These are phyloP conservation scores for Aristolochia contorta DNA, from an alignment of 164 flowering plant genomes.

Conservation along the genomic window DNA sequence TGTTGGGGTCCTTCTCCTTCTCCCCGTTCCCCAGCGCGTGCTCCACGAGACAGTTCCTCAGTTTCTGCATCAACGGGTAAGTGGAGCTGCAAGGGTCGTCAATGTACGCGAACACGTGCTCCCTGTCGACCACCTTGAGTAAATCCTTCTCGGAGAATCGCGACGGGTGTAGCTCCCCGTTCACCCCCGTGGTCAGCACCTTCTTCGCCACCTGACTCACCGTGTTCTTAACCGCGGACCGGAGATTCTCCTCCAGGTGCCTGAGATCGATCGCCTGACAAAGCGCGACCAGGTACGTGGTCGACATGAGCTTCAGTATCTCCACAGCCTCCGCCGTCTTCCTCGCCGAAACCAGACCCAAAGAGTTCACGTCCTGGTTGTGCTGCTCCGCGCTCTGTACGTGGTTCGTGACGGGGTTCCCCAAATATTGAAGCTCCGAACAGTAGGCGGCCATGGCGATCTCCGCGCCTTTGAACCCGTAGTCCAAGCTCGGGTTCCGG, in stretches of 20 bases:
- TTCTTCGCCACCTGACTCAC: slow-evolving; percentile 46
- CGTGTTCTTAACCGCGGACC: slow-evolving; percentile 37
- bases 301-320: slow-evolving; percentile 49
- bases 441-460: slow-evolving; percentile 59
- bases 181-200: slow-evolving; percentile 30
- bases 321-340: slow-evolving; percentile 56
- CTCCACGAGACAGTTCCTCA: slow-evolving; percentile 44
- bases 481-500: slow-evolving; percentile 58
- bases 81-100: slow-evolving; percentile 52
- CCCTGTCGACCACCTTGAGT: slow-evolving; percentile 43
- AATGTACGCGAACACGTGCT: slow-evolving; percentile 36
- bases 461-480: slow-evolving; percentile 54
- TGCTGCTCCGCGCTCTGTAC: slow-evolving; percentile 67
- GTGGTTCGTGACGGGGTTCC: slow-evolving; percentile 60
- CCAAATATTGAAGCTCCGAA: slow-evolving; percentile 55
- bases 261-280: slow-evolving; percentile 61
- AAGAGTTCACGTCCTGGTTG: slow-evolving; percentile 60
- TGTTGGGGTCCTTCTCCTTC: slow-evolving; percentile 20
- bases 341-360: slow-evolving; percentile 52
- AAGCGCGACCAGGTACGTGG: slow-evolving; percentile 46
- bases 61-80: slow-evolving; percentile 49
- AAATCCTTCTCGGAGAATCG: slow-evolving; percentile 56
- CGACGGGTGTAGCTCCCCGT: slow-evolving; percentile 51
- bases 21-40: slow-evolving; percentile 36
- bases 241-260: slow-evolving; percentile 56